Percentiles rank a stretch among this genome's conserved stretches.
Conservation (phyloP, 371 early-diverging fungal species). For the Mortierella sp. region DNA sequence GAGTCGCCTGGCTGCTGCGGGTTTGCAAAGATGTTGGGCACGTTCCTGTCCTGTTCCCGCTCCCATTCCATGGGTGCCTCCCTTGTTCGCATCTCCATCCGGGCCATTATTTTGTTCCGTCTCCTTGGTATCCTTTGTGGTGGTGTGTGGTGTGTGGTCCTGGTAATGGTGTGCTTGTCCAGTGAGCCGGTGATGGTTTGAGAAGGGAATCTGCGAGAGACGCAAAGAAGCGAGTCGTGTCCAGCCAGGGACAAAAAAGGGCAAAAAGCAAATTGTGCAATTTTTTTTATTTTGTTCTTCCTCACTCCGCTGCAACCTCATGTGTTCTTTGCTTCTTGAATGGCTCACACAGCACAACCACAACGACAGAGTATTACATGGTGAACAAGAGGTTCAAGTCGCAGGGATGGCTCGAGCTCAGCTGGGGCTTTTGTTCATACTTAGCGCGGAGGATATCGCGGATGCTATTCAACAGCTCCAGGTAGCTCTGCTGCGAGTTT, state of each 20-base stretch:
- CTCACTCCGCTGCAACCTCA: not conserved
- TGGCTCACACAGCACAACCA: not conserved
- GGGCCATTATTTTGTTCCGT: slow-evolving; percentile 8
- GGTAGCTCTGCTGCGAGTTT: slow-evolving; percentile 76
- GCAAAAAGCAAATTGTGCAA: not conserved
- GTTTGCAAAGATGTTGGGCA: slow-evolving; percentile 43
- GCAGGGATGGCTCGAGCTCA: slow-evolving; percentile 81
- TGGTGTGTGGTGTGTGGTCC: not conserved
- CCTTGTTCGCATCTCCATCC: slow-evolving; percentile 45
- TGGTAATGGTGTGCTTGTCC: no score
- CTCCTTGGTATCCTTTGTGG: not conserved
- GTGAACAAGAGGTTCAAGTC: slow-evolving; percentile 77
- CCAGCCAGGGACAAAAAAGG: not conserved
- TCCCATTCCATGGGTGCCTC: slow-evolving; percentile 59
- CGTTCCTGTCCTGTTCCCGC: slow-evolving; percentile 42
- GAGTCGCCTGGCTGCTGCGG: slow-evolving; percentile 20
- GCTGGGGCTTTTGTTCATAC: slow-evolving; percentile 86
- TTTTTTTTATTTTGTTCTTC: not conserved
- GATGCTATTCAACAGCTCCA: slow-evolving; percentile 77
- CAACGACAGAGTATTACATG: slow-evolving; percentile 54
- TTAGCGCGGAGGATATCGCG: slow-evolving; percentile 75
- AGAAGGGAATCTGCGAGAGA: not conserved
- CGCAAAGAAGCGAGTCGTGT: not conserved
- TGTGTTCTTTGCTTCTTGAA: not conserved
- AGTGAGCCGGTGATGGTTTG: not conserved